Percentiles rank a stretch among this genome's conserved stretches.
phyloP scores from a whole-genome alignment of 129 eudicot genomes.

The Calendula officinalis region DNA sequence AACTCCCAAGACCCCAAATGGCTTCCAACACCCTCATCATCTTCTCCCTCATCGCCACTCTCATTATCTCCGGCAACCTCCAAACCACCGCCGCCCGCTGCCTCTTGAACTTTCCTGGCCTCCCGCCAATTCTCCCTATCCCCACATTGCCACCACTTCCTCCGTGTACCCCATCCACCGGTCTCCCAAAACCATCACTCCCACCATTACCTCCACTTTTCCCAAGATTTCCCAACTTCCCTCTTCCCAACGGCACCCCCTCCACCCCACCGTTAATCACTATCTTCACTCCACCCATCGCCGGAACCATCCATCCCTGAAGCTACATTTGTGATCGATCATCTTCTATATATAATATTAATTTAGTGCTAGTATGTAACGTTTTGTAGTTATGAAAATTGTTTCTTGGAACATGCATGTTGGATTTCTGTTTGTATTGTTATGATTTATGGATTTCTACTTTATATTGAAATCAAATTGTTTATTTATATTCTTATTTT shows the following conservation, averaged over 20 bases:
- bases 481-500: no score
- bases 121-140: constrained; percentile 11
- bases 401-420: constrained; percentile 14
- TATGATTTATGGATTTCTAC: no score
- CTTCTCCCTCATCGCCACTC: constrained; percentile 8
- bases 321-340: not conserved
- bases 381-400: not conserved
- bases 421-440: not conserved
- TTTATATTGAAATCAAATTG: no score
- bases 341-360: not conserved
- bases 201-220: constrained; percentile 16
- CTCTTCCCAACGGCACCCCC: constrained; percentile 17
- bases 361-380: not conserved
- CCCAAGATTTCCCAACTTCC: constrained; percentile 20
- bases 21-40: constrained; percentile 33
- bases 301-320: constrained; percentile 20
- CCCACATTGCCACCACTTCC: constrained; percentile 12
- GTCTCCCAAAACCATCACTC: not conserved
- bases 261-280: constrained; percentile 23
- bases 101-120: constrained; percentile 14
- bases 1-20: constrained; percentile 14
- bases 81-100: constrained; percentile 20
- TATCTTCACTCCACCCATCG: constrained; percentile 24
- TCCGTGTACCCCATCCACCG: not conserved
- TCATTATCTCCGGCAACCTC: constrained; percentile 27